Base-by-base conservation (phyloP, 176 grass and related monocot species). In the Oryza officinalis region DNA sequence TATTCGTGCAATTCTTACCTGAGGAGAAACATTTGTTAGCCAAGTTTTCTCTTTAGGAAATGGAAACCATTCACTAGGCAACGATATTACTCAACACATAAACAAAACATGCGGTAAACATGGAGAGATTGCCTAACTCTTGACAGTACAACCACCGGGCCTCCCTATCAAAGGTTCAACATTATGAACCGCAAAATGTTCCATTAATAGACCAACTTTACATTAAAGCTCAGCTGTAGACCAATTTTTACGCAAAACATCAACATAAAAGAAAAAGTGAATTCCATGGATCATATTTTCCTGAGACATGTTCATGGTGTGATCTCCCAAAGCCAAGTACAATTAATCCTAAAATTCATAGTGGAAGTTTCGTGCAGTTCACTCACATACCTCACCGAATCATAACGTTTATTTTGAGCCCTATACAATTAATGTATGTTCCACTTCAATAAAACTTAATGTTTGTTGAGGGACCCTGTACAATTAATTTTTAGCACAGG, bases 1-100 rank as follows among this genome's bases (percentile, higher is more conserved):
- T 85, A 98, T 95, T 37, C 96, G 88, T 52, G 96, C 93, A 90
- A 98, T 93, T 79, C 91, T 90, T 40, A 98, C 96, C 96, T 95
- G 85, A 76, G 63, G 32, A 18, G 57, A 86, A 85, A 54, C 74
- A 77, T 26, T 73, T 65, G 4, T 38, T 78, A 35, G 65, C 76
- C 46, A 83, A 72, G 18, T 74, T 45, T 67, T 4, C 33, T 84
- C 37, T 67, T 73, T 25, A 73, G 45, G 43, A 82, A 68, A 20
- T 27, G 26, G 47, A 71, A 72, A 9, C 13, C 1, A 65, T 12
- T 49, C 50, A 65, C 13, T 41, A 25, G 68, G 72, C 71, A 71
- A 5, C 54, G 35, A 27, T 22, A 68, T 37, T 52, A 76, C 14
- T 23, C 72, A 77, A 28, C 13, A 72, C 40, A 40, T 54, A 31